Percentiles rank a stretch among this genome's conserved stretches.
phyloP scores from a whole-genome alignment of 2,329 filamentous ascomycete species.

The Talaromyces sp. region DNA sequence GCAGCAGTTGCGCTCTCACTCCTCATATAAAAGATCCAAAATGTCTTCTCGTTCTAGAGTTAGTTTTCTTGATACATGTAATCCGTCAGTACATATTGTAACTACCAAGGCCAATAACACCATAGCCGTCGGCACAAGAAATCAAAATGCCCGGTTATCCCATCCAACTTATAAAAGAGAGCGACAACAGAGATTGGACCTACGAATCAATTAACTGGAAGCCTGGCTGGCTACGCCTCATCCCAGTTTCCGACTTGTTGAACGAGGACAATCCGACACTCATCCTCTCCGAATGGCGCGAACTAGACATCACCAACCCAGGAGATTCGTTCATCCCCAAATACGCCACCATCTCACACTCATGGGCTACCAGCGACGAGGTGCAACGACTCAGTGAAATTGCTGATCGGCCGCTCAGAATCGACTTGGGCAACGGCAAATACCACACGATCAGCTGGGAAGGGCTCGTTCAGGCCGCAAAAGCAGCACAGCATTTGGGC shows the following conservation, averaged over 20 bases:
- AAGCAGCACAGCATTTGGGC: slow-evolving; percentile 1
- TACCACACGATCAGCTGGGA: slow-evolving; percentile 10
- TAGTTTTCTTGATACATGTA: background rate
- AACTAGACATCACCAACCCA: slow-evolving; percentile 4
- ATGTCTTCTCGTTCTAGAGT: background rate
- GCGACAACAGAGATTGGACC: background rate
- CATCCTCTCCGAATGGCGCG: slow-evolving; percentile 13
- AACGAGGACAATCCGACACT: background rate
- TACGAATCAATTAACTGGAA: slow-evolving; percentile 2
- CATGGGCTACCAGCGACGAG: slow-evolving; percentile 7
- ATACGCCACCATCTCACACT: slow-evolving; percentile 14
- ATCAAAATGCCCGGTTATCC: slow-evolving; percentile 1
- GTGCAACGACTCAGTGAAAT: slow-evolving; percentile 1
- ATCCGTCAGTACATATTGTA: background rate
- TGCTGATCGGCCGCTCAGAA: background rate
- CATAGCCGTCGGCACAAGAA: background rate
- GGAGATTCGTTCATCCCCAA: background rate
- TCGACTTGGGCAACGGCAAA: slow-evolving; percentile 1
- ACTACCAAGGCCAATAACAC: background rate
- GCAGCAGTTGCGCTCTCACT: too few relatives aligned
- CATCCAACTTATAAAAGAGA: background rate
- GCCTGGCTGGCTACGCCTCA: slow-evolving; percentile 6
- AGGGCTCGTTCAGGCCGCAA: slow-evolving; percentile 9
- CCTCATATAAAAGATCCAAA: background rate
- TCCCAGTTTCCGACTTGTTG: slow-evolving; percentile 1